Evolutionary conservation across 495 filamentous ascomycete genomes (phyloP).

Genomic region (Xylaria bambusicola): DNA sequence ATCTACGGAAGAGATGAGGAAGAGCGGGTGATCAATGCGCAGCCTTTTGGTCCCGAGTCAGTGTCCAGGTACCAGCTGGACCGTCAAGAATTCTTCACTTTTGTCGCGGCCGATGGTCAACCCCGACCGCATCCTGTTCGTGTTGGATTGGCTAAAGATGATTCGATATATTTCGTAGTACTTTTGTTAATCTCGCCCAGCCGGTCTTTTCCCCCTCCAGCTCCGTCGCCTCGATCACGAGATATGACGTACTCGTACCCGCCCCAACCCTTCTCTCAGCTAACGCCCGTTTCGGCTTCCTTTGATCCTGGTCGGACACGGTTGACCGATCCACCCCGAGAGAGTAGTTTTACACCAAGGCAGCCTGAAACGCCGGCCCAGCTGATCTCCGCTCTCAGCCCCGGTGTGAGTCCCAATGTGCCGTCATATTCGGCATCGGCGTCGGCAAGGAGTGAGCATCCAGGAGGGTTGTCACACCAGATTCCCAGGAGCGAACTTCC

Average conservation of each 20-base stretch:
- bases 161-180: conserved; percentile 57
- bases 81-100: conserved; percentile 52
- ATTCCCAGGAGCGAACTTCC: conserved; percentile 48
- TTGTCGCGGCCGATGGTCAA: conserved; percentile 49
- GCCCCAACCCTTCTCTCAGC: conserved; percentile 41
- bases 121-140: conserved; percentile 43
- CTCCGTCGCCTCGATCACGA: conserved; percentile 50
- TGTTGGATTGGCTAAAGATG: conserved; percentile 51
- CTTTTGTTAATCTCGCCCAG: conserved; percentile 38
- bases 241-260: conserved; percentile 50
- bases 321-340: conserved; percentile 38
- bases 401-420: conserved; percentile 31
- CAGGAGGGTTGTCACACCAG: conserved; percentile 42
- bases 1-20: conserved; percentile 51
- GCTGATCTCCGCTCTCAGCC: conserved; percentile 30
- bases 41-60: conserved; percentile 50
- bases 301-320: conserved; percentile 44
- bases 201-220: conserved; percentile 42
- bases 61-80: conserved; percentile 46
- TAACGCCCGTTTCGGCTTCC: conserved; percentile 44
- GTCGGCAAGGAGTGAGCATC: conserved; percentile 41
- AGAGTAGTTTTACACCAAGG: conserved; percentile 31
- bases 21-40: conserved; percentile 49
- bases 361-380: conserved; percentile 37
- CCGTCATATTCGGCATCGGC: conserved; percentile 41